phyloP scores from a whole-genome alignment of 148 eudicot species.

The Fallopia convolvulus region DNA sequence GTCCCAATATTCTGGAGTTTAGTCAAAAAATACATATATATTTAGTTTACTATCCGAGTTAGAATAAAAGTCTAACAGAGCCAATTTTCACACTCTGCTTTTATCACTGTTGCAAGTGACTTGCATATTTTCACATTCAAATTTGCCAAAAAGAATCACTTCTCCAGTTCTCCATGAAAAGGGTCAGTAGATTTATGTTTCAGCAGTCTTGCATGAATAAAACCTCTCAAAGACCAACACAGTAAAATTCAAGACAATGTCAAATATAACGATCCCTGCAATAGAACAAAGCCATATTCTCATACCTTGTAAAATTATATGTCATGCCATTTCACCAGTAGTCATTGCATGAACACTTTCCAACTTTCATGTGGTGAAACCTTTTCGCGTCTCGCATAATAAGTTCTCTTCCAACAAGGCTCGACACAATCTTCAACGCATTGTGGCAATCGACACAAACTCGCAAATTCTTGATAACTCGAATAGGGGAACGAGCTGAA shows the following conservation, averaged over 20 bases:
- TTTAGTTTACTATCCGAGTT: no score
- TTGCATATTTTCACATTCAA: no score
- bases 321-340: conserved; percentile 53
- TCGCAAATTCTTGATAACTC: conserved; percentile 86
- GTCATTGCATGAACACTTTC: conserved; percentile 76
- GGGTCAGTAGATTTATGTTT: background rate
- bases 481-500: conserved; percentile 49
- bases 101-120: no score
- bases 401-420: conserved; percentile 72
- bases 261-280: background rate
- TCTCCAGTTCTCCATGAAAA: background rate
- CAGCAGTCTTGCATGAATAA: background rate
- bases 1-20: no score
- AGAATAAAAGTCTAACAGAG: no score
- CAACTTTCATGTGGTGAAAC: conserved; percentile 80
- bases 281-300: background rate
- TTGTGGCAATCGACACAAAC: conserved; percentile 82
- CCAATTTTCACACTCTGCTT: no score
- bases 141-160: background rate
- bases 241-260: background rate
- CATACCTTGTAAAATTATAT: background rate
- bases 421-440: conserved; percentile 69
- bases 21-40: no score
- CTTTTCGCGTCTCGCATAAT: conserved; percentile 78
- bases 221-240: background rate